Percentiles rank a stretch among this genome's conserved stretches.
phyloP scores from a whole-genome alignment of 2,329 filamentous ascomycete species.

The Trematosphaeria pertusa region DNA sequence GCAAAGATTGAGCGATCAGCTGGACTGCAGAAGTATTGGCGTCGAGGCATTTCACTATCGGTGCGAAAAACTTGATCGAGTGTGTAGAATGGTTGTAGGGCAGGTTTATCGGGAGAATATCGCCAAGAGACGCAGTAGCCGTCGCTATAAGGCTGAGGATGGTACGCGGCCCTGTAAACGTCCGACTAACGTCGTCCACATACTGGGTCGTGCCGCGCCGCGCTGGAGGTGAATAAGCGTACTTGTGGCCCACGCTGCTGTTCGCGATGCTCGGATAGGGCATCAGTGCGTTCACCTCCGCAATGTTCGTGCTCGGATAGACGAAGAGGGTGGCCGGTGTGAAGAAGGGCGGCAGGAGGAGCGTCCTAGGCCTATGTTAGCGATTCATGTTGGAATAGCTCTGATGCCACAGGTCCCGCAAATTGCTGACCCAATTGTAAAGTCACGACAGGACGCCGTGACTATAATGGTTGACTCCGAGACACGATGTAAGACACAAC shows the following conservation, averaged over 20 bases:
- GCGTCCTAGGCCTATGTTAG: slow-evolving; percentile 10
- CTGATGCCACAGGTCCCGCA: too few relatives aligned
- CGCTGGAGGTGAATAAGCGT: slow-evolving; percentile 18
- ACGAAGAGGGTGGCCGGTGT: slow-evolving; percentile 21
- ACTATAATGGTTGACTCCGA: too few relatives aligned
- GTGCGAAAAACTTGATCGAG: slow-evolving; percentile 15
- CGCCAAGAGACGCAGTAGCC: slow-evolving; percentile 19
- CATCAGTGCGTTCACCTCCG: slow-evolving; percentile 7
- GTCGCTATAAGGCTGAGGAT: slow-evolving; percentile 14
- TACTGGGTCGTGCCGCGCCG: slow-evolving; percentile 10
- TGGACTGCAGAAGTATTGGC: slow-evolving; percentile 8
- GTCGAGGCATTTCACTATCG: slow-evolving; percentile 15
- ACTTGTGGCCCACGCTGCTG: slow-evolving; percentile 7
- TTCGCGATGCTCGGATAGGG: slow-evolving; percentile 17
- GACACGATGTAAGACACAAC: too few relatives aligned
- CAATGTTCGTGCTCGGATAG: slow-evolving; percentile 11
- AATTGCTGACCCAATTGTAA: too few relatives aligned
- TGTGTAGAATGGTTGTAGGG: slow-evolving; percentile 16
- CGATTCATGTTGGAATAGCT: too few relatives aligned
- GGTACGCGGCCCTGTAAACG: slow-evolving; percentile 19
- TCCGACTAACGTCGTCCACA: slow-evolving; percentile 12
- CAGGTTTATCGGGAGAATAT: slow-evolving; percentile 15
- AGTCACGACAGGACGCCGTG: too few relatives aligned
- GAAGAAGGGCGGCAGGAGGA: slow-evolving; percentile 22
- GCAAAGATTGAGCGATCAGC: slow-evolving; percentile 7